Conservation (phyloP, 1,139 yeast genomes). For the Yamadazyma atlantica region DNA sequence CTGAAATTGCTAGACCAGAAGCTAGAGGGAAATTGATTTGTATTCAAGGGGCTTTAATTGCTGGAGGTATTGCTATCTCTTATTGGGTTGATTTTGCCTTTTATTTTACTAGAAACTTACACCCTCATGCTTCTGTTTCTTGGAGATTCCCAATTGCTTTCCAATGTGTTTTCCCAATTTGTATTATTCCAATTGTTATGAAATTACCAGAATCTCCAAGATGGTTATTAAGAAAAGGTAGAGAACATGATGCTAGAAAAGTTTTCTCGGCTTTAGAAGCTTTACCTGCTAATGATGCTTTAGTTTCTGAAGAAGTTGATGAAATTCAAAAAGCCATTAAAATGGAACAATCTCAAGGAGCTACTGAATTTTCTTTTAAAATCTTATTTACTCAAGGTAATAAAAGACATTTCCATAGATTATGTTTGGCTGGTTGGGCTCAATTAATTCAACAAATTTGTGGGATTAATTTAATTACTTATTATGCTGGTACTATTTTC, state of each 20-base stretch:
- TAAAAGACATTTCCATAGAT: slow-evolving; percentile 48
- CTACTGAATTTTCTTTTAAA: slow-evolving; percentile 22
- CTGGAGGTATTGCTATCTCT: slow-evolving; percentile 40
- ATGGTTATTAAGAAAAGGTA: slow-evolving; percentile 42
- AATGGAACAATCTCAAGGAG: slow-evolving; percentile 25
- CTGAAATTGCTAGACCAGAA: slow-evolving; percentile 36
- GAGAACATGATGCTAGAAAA: slow-evolving; percentile 47
- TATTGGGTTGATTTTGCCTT: slow-evolving; percentile 49
- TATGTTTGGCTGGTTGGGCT: slow-evolving; percentile 45
- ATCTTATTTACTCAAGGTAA: slow-evolving; percentile 38
- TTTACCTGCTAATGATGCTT: slow-evolving; percentile 25
- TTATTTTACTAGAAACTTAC: slow-evolving; percentile 26
- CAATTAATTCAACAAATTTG: slow-evolving; percentile 47
- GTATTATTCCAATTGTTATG: slow-evolving; percentile 27
- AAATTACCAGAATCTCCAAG: slow-evolving; percentile 53
- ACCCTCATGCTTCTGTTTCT: slow-evolving; percentile 17
- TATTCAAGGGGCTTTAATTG: slow-evolving; percentile 38
- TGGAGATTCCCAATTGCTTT: slow-evolving; percentile 54
- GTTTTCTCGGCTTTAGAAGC: slow-evolving; percentile 47
- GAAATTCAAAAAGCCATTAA: slow-evolving; percentile 31
- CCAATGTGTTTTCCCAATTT: slow-evolving; percentile 37
- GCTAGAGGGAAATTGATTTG: slow-evolving; percentile 36
- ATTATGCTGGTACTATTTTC: slow-evolving; percentile 47
- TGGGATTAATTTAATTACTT: slow-evolving; percentile 39
- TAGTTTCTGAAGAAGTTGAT: slow-evolving; percentile 27